phyloP scores from a whole-genome alignment of 495 filamentous ascomycete species.

The Cercophora sp. region DNA sequence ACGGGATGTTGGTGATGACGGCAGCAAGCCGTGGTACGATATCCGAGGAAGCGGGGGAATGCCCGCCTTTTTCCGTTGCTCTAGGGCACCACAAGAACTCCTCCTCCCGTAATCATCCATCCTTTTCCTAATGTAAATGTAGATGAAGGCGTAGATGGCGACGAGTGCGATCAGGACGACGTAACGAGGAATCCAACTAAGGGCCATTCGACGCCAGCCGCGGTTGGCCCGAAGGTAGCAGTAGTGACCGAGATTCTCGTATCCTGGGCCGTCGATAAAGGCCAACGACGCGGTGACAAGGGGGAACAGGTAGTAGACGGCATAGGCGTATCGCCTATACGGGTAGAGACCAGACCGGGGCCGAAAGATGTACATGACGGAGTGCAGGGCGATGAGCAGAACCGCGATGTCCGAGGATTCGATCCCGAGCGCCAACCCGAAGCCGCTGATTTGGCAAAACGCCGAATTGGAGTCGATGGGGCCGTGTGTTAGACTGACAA shows the following conservation, averaged over 20 bases:
- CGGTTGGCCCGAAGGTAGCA: slow-evolving; percentile 62
- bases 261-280: slow-evolving; percentile 56
- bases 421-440: slow-evolving; percentile 58
- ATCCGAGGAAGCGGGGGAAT: slow-evolving; percentile 37
- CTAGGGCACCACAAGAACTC: slow-evolving; percentile 19
- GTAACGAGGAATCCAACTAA: slow-evolving; percentile 72
- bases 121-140: slow-evolving; percentile 55
- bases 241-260: slow-evolving; percentile 56
- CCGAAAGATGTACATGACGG: slow-evolving; percentile 62
- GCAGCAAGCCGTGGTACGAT: slow-evolving; percentile 38
- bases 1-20: slow-evolving; percentile 28
- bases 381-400: slow-evolving; percentile 67
- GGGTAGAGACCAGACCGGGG: slow-evolving; percentile 62
- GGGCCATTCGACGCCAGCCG: slow-evolving; percentile 60
- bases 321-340: slow-evolving; percentile 55
- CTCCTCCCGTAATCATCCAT: slow-evolving; percentile 30
- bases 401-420: slow-evolving; percentile 67
- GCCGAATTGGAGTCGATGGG: slow-evolving; percentile 43
- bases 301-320: slow-evolving; percentile 53
- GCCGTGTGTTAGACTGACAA: slow-evolving; percentile 47
- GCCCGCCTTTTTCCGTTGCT: slow-evolving; percentile 4
- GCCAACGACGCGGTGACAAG: slow-evolving; percentile 56
- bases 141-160: slow-evolving; percentile 60
- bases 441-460: slow-evolving; percentile 67
- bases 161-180: slow-evolving; percentile 59